Base-by-base conservation (phyloP, 1,284 basidiomycete genomes). In the Microbotryomycetes sp. region DNA sequence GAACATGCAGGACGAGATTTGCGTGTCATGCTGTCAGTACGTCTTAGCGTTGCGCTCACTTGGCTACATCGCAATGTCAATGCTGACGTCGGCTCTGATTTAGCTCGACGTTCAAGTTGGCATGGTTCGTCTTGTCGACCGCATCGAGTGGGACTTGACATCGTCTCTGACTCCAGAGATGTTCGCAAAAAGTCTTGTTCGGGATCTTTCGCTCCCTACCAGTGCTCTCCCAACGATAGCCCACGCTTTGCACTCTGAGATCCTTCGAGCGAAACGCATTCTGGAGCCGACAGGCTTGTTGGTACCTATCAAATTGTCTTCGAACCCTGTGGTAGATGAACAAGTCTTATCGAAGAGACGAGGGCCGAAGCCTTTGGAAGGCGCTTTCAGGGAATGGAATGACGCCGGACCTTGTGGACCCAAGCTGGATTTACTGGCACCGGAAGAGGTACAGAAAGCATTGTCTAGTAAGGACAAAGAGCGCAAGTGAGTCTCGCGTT, bases 81-180 rank as follows among this genome's bases (percentile, higher is more conserved):
- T 26, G 14, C 28, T 54, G 46, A 28, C 26, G 23, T 49, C 19
- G 28, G 55, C 63, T 22, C 46, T 49, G 46, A 49, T 45, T 22
- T 76, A 96, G 90, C 90, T 98, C 75, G 93, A 98, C 77, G 90
- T 98, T n/a, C 94, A 97, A 76, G 89, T 98, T 73, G 87, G 87
- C 51, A 89, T 87, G 22, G 82, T 92, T 74, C 89, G 94, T 75
- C 81, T 98, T 1, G 81, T 88, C 60, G 94, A 98, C 77, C 89
- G 93, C 68, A 89, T 98, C 71, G 96, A 98, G 77, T 98, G 96
- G 96, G 94, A 98, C 76, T 82, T 98, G 6, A 84, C 91, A 31
- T 97, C 93, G 0, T 82, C 87, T 0, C 83, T 97, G 19, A 93
- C 92, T 0, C 94, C 94, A 0, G 87, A 94, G 73, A 80, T 80